Evolutionary conservation across 2,329 filamentous ascomycete genomes (phyloP).

Genomic region (Aspergillus flavus): DNA sequence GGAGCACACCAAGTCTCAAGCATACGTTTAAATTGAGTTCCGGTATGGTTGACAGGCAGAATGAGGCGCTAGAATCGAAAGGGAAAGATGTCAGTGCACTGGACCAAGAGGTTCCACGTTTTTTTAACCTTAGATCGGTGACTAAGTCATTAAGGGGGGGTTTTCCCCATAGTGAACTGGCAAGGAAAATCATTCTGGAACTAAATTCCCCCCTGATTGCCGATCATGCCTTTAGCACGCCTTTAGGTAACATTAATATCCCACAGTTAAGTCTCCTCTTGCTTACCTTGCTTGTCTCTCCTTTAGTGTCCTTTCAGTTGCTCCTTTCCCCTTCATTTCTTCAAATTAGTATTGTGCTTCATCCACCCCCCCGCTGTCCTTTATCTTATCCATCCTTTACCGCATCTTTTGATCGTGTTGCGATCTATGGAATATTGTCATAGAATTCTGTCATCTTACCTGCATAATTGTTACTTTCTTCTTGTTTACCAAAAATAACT

Average conservation of each 20-base stretch:
- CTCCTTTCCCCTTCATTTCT: background rate
- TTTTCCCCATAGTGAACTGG: background rate
- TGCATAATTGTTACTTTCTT: background rate
- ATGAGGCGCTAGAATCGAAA: slow-evolving; percentile 1
- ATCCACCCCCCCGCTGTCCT: background rate
- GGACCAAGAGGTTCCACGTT: background rate
- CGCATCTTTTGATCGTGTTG: background rate
- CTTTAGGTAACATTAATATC: slow-evolving; percentile 4
- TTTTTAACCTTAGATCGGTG: background rate
- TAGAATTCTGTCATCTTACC: background rate
- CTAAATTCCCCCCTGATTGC: background rate
- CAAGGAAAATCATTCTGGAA: background rate
- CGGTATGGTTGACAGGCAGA: background rate
- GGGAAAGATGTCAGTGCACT: background rate
- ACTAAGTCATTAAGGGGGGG: background rate
- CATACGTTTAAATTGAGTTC: background rate
- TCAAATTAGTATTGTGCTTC: background rate
- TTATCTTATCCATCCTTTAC: background rate
- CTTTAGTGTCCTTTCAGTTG: background rate
- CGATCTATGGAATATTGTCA: background rate
- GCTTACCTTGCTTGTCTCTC: background rate
- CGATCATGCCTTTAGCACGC: background rate
- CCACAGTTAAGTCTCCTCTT: background rate
- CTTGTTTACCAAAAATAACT: slow-evolving; percentile 8
- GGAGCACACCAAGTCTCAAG: too few relatives aligned